A percentile compares a stretch with the other conserved stretches of the same genome.
These are phyloP conservation scores for Potentilla sterilis DNA, from an alignment of 306 rosid genomes.

Conservation along the genomic window DNA sequence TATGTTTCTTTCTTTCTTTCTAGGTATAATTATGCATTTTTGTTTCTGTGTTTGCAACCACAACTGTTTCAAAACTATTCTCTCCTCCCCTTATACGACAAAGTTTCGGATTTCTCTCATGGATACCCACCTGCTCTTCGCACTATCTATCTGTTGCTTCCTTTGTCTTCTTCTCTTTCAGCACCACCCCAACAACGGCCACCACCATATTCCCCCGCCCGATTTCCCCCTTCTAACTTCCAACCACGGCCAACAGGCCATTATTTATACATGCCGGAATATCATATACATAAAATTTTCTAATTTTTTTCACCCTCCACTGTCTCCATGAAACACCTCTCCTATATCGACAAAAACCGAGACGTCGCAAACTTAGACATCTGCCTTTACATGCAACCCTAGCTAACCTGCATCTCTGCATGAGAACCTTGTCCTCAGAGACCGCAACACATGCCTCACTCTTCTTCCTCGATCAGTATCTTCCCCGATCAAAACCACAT, in stretches of 20 bases:
- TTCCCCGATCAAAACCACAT: not conserved
- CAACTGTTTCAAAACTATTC: not conserved
- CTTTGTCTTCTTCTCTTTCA: slow-evolving; percentile 24
- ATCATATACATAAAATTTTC: not conserved
- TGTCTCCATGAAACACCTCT: not conserved
- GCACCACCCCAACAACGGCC: not conserved
- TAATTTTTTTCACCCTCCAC: not conserved
- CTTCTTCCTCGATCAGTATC: not conserved
- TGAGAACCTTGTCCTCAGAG: not conserved
- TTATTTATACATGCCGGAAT: not conserved
- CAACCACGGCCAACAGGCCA: not conserved
- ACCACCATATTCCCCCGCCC: not conserved
- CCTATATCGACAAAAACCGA: not conserved
- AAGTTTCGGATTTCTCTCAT: slow-evolving; percentile 51
- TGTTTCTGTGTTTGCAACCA: slow-evolving; percentile 8
- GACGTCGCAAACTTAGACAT: not conserved
- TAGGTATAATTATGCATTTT: not conserved
- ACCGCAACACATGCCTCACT: not conserved
- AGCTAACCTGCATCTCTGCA: not conserved
- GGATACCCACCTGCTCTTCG: slow-evolving; percentile 37
- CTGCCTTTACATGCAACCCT: slow-evolving; percentile 5
- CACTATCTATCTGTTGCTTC: slow-evolving; percentile 41
- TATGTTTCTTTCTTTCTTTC: not conserved
- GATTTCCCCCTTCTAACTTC: not conserved
- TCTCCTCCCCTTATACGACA: slow-evolving; percentile 47